phyloP scores from a whole-genome alignment of 306 rosid species.

The Gleditsia sinensis region DNA sequence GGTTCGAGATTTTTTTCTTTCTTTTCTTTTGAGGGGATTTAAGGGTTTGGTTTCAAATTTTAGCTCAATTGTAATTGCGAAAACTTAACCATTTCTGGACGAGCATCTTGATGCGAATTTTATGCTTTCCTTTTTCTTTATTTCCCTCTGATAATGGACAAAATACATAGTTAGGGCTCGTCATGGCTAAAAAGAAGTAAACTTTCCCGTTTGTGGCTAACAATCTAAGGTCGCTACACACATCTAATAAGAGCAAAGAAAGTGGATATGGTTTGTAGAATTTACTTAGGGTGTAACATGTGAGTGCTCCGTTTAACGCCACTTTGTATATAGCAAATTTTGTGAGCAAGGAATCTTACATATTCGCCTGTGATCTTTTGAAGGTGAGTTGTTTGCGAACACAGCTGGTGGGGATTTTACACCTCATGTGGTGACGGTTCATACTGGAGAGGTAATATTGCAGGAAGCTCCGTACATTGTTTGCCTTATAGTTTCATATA shows the following conservation, averaged over 20 bases:
- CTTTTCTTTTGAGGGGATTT: background rate
- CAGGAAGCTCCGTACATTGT: background rate
- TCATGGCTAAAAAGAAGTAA: conserved; percentile 28
- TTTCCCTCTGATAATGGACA: conserved; percentile 4
- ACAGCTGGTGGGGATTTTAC: conserved; percentile 67
- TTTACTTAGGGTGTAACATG: background rate
- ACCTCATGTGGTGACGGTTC: conserved; percentile 69
- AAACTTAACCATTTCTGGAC: background rate
- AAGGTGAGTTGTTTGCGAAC: conserved; percentile 62
- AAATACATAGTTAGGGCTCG: conserved; percentile 22
- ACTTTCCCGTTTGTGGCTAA: conserved; percentile 30
- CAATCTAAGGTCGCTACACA: conserved; percentile 5
- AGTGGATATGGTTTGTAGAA: background rate
- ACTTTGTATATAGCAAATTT: background rate
- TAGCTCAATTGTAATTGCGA: background rate
- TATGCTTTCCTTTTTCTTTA: background rate
- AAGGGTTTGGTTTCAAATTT: conserved; percentile 30
- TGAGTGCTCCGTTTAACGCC: background rate
- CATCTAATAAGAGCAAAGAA: background rate
- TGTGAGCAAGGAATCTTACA: conserved; percentile 21
- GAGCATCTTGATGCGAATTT: conserved; percentile 6
- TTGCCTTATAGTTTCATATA: conserved; percentile 13
- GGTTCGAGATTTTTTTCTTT: background rate
- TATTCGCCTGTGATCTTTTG: conserved; percentile 40
- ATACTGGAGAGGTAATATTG: conserved; percentile 80